Base-by-base conservation (phyloP, 2,329 filamentous ascomycete species). In the Epichloe sibirici region DNA sequence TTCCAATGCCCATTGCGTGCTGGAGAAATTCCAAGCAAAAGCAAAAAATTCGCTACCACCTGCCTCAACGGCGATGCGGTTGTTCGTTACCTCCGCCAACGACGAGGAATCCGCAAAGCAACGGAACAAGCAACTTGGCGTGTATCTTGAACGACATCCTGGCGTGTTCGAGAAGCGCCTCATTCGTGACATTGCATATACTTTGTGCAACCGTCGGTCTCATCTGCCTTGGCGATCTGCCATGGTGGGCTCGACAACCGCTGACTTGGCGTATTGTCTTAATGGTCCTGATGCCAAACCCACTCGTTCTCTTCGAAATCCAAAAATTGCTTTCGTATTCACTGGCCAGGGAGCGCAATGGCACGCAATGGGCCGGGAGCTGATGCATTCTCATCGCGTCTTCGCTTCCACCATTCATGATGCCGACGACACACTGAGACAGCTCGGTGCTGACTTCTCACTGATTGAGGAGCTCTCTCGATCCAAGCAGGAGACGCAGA, bases 101-200 rank as follows among this genome's bases (percentile, higher is more conserved):
- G 66, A 70, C 52, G 67, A 72, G 53, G 55, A 58, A 3, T 65
- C 69, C 0, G 61, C 65, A 1, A 63, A 64, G 52, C 50, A 58
- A 2, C 58, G 64, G n/a, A 63, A 61, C 35, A 58, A 61, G 28
- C 59, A 65, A 43, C 61, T 70, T 1, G 65, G 65, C 4, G 63
- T 71, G 39, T 71, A 68, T 61, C 61, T 71, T 17, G 69, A 71
- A 58, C 68, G 70, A 57, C 66, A 69, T 38, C 68, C 68, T 12
- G 69, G 71, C 52, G 61, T 71, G n/a, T 70, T 70, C 57, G 66
- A 71, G 59, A 69, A 66, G 40, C 63, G 65, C 13, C 61, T 77
- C 11, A 69, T 76, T 57, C 64, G 66, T 9, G 70, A 77, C 54
- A 58, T 77, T 21, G 71, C 74, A 4, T 76, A 76, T 55, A 77